Percentiles rank a stretch among this genome's conserved stretches.
Evolutionary conservation across 1,139 yeast genomes (phyloP).

Genomic region (Pichia sp.): DNA sequence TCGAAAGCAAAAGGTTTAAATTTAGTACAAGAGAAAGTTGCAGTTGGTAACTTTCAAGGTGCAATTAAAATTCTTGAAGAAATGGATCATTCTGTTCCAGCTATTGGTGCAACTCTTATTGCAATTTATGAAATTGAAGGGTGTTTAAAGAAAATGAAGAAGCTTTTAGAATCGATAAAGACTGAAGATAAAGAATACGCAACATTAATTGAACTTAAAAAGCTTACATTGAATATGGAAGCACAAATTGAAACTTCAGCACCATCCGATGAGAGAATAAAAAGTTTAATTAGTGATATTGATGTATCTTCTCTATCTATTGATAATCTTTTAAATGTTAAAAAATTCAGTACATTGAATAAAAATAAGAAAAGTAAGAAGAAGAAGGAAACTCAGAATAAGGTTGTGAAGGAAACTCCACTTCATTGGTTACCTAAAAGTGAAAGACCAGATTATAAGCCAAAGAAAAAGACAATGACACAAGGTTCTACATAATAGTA

Average conservation of each 20-base stretch:
- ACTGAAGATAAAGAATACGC: conserved; percentile 34
- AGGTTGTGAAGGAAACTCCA: conserved; percentile 37
- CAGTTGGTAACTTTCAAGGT: conserved; percentile 37
- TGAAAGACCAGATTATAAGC: conserved; percentile 77
- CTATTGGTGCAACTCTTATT: conserved; percentile 39
- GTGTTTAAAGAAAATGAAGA: conserved; percentile 23
- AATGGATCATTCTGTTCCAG: conserved; percentile 32
- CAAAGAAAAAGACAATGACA: conserved; percentile 41
- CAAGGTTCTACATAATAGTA: conserved; percentile 34
- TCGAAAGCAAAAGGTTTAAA: conserved; percentile 32
- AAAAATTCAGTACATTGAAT: too few species aligned
- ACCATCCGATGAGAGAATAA: conserved; percentile 28
- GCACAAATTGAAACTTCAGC: conserved; percentile 29
- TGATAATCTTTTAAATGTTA: conserved; percentile 34
- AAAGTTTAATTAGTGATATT: conserved; percentile 18
- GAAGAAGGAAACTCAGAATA: conserved; percentile 28
- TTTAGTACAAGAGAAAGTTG: conserved; percentile 40
- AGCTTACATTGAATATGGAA: conserved; percentile 36
- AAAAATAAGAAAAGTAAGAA: conserved; percentile 6
- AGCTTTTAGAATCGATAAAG: conserved; percentile 29
- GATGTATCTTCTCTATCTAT: conserved; percentile 29
- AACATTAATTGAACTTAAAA: conserved; percentile 43
- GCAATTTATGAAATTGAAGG: conserved; percentile 39
- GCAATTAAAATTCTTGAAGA: conserved; percentile 39
- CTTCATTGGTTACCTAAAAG: conserved; percentile 72